Base-by-base conservation (phyloP, 75 land plant species). In the Cryptomeria japonica region DNA sequence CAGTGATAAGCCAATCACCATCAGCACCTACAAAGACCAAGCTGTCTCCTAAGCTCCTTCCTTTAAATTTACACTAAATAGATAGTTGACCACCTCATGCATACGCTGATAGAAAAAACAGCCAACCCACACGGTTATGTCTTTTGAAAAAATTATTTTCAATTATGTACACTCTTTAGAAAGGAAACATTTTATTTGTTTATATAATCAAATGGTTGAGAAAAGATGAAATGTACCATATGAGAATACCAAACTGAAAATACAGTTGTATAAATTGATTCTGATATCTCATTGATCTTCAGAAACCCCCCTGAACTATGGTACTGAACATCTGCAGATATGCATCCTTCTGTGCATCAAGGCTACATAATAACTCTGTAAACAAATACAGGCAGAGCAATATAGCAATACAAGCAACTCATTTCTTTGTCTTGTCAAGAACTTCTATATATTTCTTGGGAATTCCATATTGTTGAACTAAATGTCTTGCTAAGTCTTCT, bases 401-500 rank as follows among this genome's bases (percentile, higher is more conserved):
- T 34, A 75, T 12, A 11, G 14, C 77, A 82, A 44, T 44, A 46
- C 31, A 46, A n/a, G 47, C 41, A 22, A 44, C 41, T 93, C 83
- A 96, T 90, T 92, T 94, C 89, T 86, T 96, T 80, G 99, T 97
- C 87, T 97, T 97, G 84, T 97, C 99, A 76, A 92, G 92, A 51
- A 97, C 94, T 88, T 97, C 99, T 86, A 97, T 97, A 89, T 92
- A 96, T 88, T 91, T 93, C 88, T 97, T 97, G 37, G 96, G 96
- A 41, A 97, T 90, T 42, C 99, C 97, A 92, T 96, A 95, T 44
- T 97, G 97, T 64, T 96, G 95, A 51, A 96, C 90, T 39, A 97
- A 91, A 85, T 97, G 96, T 64, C 84, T 96, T 19, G 92, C 99
- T 46, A 97, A 90, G 79, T 96, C 93, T 31, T 96, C 99, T 55